phyloP scores from a whole-genome alignment of 1,284 basidiomycete species.

The Cutaneotrichosporon mucoides region DNA sequence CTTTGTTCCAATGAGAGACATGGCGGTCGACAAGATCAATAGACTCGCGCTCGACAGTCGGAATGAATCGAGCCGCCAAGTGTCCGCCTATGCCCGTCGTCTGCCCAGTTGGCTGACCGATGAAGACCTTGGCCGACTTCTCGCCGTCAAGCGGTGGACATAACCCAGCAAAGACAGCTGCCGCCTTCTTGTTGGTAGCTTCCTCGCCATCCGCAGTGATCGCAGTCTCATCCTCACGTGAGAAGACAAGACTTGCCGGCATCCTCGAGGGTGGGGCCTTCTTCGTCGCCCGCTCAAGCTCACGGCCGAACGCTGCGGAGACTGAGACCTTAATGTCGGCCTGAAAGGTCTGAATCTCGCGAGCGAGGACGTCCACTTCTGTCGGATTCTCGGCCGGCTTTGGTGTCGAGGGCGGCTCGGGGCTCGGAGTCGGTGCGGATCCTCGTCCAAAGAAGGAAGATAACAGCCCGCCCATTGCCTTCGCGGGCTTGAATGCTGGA shows the following conservation, averaged over 20 bases:
- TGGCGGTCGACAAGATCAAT: slow-evolving; percentile 72
- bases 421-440: slow-evolving; percentile 47
- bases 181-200: slow-evolving; percentile 58
- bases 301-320: slow-evolving; percentile 66
- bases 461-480: slow-evolving; percentile 75
- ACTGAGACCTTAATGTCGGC: slow-evolving; percentile 73
- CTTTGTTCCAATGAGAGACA: slow-evolving; percentile 62
- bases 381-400: slow-evolving; percentile 55
- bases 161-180: slow-evolving; percentile 80
- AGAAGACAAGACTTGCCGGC: slow-evolving; percentile 83
- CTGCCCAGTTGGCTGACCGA: slow-evolving; percentile 61
- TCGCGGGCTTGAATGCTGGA: slow-evolving; percentile 41
- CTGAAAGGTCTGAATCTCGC: slow-evolving; percentile 78
- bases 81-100: slow-evolving; percentile 92
- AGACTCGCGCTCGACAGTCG: slow-evolving; percentile 93
- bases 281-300: slow-evolving; percentile 89
- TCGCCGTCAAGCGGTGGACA: slow-evolving; percentile 72
- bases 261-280: slow-evolving; percentile 81
- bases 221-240: slow-evolving; percentile 73
- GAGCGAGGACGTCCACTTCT: slow-evolving; percentile 59
- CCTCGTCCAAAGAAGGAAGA: slow-evolving; percentile 50
- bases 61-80: slow-evolving; percentile 87
- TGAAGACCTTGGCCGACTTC: slow-evolving; percentile 37
- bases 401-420: slow-evolving; percentile 49
- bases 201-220: slow-evolving; percentile 60